These are phyloP conservation scores for Clitoria ternatea DNA, from an alignment of 306 rosid species.

Conservation along the genomic window DNA sequence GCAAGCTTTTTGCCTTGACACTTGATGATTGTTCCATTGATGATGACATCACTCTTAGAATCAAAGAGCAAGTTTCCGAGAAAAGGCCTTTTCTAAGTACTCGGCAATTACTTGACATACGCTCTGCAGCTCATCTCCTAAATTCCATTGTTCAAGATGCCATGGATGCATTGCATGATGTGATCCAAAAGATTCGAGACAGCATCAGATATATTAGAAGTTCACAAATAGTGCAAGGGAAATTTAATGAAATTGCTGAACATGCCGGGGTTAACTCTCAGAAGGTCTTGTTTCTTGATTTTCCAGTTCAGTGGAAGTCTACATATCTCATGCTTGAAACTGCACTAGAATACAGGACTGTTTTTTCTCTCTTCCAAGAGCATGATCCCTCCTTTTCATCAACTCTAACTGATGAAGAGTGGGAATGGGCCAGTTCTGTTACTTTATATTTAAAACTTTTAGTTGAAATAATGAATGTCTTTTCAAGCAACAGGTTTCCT, in stretches of 20 bases:
- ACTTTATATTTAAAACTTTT: constrained; percentile 71
- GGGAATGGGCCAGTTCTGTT: constrained; percentile 65
- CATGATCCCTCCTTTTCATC: constrained; percentile 61
- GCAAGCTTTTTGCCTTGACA: constrained; percentile 85
- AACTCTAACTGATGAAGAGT: constrained; percentile 65
- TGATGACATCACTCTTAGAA: constrained; percentile 66
- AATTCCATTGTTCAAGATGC: constrained; percentile 63
- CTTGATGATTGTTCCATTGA: constrained; percentile 76
- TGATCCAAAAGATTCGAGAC: constrained; percentile 73
- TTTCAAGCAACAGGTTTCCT: constrained; percentile 60
- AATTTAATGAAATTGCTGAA: constrained; percentile 70
- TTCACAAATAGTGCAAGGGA: constrained; percentile 63
- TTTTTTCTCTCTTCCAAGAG: constrained; percentile 61
- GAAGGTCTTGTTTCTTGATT: constrained; percentile 62
- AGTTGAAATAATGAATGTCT: constrained; percentile 63
- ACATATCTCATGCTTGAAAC: constrained; percentile 79
- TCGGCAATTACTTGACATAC: constrained; percentile 69
- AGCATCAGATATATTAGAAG: constrained; percentile 67
- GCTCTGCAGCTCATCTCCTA: constrained; percentile 76
- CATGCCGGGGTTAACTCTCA: constrained; percentile 55
- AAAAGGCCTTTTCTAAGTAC: constrained; percentile 65
- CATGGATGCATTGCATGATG: constrained; percentile 55
- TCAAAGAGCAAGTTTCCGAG: constrained; percentile 69
- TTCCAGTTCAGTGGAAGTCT: constrained; percentile 67
- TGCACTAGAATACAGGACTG: constrained; percentile 70